phyloP scores from a whole-genome alignment of 306 rosid genomes.

The Cicer bijugum region DNA sequence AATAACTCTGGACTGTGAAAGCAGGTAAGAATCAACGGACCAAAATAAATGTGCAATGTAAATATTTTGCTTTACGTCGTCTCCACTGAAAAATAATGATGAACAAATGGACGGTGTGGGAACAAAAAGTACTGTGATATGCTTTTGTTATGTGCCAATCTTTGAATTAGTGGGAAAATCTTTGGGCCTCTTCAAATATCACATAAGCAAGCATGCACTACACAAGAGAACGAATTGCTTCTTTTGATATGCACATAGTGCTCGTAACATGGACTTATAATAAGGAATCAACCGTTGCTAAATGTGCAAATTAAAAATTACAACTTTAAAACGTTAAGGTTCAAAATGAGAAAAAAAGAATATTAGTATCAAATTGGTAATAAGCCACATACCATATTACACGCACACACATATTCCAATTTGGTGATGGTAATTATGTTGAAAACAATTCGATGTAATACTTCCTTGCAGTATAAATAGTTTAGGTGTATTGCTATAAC shows the following conservation, averaged over 20 bases:
- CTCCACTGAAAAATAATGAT: conserved; percentile 40
- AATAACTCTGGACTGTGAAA: neutral
- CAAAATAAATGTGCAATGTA: neutral
- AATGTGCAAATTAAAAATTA: neutral
- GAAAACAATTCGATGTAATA: neutral
- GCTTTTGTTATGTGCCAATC: neutral
- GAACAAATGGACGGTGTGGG: conserved; percentile 16
- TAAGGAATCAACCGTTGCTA: conserved; percentile 26
- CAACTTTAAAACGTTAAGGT: neutral
- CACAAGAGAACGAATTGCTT: conserved; percentile 12
- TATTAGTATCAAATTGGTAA: conserved; percentile 2
- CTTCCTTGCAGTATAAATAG: conserved; percentile 38
- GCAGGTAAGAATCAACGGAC: neutral
- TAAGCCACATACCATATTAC: neutral
- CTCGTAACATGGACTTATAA: conserved; percentile 3
- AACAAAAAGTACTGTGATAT: neutral
- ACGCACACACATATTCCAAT: conserved; percentile 35
- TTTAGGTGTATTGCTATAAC: conserved; percentile 1
- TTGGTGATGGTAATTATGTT: neutral
- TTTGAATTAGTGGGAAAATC: too few species aligned
- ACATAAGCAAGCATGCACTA: too few species aligned
- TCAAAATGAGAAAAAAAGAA: conserved; percentile 26
- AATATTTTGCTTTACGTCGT: neutral
- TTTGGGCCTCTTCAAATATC: too few species aligned
- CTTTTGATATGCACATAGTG: conserved; percentile 18